Evolutionary conservation across 139 green algal genomes (phyloP), one percentile per base, ranked within the genome.

Genomic region (Asterochloris sp.): DNA sequence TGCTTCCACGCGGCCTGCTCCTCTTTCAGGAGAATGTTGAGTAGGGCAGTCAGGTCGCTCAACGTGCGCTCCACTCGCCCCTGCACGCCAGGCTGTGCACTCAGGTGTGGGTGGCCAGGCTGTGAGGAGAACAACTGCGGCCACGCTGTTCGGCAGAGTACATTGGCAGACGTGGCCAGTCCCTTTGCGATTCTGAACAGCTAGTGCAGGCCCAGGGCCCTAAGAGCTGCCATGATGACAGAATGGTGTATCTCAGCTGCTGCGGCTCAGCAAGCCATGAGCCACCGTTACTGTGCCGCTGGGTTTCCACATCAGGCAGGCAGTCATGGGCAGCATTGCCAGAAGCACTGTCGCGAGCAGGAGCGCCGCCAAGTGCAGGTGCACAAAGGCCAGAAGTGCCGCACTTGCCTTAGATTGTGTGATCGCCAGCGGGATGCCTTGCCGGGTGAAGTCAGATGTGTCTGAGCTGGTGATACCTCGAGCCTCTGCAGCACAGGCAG

Each of bases 1-100:
- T 63, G 61, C 68, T 81, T 62, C 62, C 62, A 81, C 15, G 77
- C 77, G 24, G 68, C 69, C 77, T 81, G 77, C 63, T 81, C 77
- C 47, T 81, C 77, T 73, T 81, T 62, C 19, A 73, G 73, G 12
- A 81, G 77, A 38, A 81, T 62, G 28, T 81, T 81, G 0, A 64
- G 61, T 27, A 81, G 27, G 11, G 77, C 77, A 24, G 69, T 28
- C 27, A 81, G 26, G 77, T 81, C 77, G 28, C 62, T 81, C n/a
- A 81, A 62, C 26, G 77, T 81, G 62, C 28, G 77, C 77, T 81
- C 77, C 77, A 73, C 69, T 38, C 28, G 77, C 0, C 77, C 77
- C 62, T 74, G 26, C 19, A 62, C 77, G 73, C 63, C 61, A 26
- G 13, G 61, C 62, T 60, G 62, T 62, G 19, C 47, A 62, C 19